Evolutionary conservation across 495 filamentous ascomycete genomes (phyloP).

Genomic region (Symbiotaphrina buchneri): DNA sequence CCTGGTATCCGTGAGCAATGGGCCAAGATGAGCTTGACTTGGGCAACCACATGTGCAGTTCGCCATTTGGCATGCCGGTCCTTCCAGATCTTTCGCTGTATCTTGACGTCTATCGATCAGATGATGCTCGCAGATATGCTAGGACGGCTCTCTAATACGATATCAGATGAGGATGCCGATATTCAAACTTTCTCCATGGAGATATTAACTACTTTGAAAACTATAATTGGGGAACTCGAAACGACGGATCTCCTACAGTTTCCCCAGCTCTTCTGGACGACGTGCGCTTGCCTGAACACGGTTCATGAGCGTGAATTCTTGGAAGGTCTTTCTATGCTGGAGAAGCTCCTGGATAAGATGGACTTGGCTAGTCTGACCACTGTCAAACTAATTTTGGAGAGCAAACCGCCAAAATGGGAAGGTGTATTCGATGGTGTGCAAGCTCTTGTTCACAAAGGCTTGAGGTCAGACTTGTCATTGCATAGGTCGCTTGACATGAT

Average conservation of each 20-base stretch:
- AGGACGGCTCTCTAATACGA: slow-evolving; percentile 79
- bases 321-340: slow-evolving; percentile 79
- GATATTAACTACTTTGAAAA: slow-evolving; percentile 79
- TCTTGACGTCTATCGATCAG: slow-evolving; percentile 73
- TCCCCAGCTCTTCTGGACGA: slow-evolving; percentile 93
- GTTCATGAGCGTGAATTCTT: slow-evolving; percentile 90
- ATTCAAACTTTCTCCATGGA: slow-evolving; percentile 96
- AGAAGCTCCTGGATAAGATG: slow-evolving; percentile 62
- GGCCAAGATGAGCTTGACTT: slow-evolving; percentile 71
- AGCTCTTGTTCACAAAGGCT: slow-evolving; percentile 66
- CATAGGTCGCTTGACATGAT: slow-evolving; percentile 54
- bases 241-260: slow-evolving; percentile 60
- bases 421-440: slow-evolving; percentile 75
- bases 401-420: slow-evolving; percentile 73
- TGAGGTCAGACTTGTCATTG: slow-evolving; percentile 67
- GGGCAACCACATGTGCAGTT: slow-evolving; percentile 95
- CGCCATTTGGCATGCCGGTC: slow-evolving; percentile 87
- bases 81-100: slow-evolving; percentile 91
- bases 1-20: slow-evolving; percentile 78
- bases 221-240: slow-evolving; percentile 68
- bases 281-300: slow-evolving; percentile 84
- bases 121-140: slow-evolving; percentile 93
- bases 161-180: slow-evolving; percentile 77
- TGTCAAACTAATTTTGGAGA: slow-evolving; percentile 45
- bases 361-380: slow-evolving; percentile 52